Percentiles rank a stretch among this genome's conserved stretches.
phyloP scores from a whole-genome alignment of 2,329 filamentous ascomycete genomes.

The Sordariomycetes sp. region DNA sequence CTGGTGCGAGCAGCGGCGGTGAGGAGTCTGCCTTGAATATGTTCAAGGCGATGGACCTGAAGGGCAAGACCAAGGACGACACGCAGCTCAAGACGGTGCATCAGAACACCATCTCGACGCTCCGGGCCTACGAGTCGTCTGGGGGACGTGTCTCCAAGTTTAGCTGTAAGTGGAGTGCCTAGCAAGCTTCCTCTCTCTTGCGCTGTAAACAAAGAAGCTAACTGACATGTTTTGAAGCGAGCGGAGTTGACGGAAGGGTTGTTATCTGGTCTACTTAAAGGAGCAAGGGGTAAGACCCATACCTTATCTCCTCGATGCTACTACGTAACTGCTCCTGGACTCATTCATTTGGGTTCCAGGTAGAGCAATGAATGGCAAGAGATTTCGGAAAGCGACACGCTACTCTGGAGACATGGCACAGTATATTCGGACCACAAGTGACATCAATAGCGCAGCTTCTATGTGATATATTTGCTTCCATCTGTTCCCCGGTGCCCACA shows the following conservation, averaged over 20 bases:
- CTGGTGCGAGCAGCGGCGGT: conserved; percentile 49
- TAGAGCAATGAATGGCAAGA: not conserved
- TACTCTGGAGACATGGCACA: not conserved
- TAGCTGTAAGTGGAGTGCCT: conserved; percentile 54
- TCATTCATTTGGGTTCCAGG: conserved; percentile 4
- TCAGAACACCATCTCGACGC: conserved; percentile 87
- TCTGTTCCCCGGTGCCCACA: not conserved
- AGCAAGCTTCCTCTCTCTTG: not conserved
- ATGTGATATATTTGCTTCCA: not conserved
- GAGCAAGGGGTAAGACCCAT: not conserved
- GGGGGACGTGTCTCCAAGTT: conserved; percentile 64
- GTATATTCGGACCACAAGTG: not conserved
- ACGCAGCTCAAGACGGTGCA: conserved; percentile 92
- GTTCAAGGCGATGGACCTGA: conserved; percentile 98
- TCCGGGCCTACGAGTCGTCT: conserved; percentile 63
- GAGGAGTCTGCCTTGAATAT: conserved; percentile 96
- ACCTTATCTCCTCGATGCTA: not conserved
- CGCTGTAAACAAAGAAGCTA: conserved; percentile 10
- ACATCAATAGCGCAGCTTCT: not conserved
- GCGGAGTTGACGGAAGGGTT: conserved; percentile 72
- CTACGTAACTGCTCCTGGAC: not conserved
- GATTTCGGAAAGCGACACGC: not conserved
- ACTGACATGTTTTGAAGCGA: conserved; percentile 39
- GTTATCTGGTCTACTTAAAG: conserved; percentile 64
- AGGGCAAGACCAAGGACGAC: conserved; percentile 84